phyloP scores from a whole-genome alignment of 1,284 basidiomycete genomes.

The Meira miltonrushii region DNA sequence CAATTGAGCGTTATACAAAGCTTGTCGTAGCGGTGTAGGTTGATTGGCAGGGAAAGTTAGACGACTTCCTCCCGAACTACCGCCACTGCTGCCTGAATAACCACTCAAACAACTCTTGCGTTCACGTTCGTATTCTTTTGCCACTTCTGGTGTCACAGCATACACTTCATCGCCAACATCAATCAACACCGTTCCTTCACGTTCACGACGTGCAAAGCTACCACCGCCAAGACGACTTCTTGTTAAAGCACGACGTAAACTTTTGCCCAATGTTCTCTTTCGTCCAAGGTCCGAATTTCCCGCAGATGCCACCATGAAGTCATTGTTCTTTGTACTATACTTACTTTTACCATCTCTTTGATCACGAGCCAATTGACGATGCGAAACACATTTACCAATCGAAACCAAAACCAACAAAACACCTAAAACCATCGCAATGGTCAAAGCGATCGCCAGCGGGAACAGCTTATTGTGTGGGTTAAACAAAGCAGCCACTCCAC shows the following conservation, averaged over 20 bases:
- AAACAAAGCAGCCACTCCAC: neutral
- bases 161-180: slow-evolving; percentile 41
- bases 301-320: neutral
- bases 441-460: slow-evolving; percentile 16
- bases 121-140: slow-evolving; percentile 25
- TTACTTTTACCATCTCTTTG: slow-evolving; percentile 20
- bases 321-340: neutral
- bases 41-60: neutral
- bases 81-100: neutral
- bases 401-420: slow-evolving; percentile 18
- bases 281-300: neutral
- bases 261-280: neutral
- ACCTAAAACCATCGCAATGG: neutral
- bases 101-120: slow-evolving; percentile 15
- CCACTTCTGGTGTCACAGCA: slow-evolving; percentile 28
- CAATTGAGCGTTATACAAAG: slow-evolving; percentile 5
- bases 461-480: slow-evolving; percentile 23
- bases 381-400: slow-evolving; percentile 18
- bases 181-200: slow-evolving; percentile 28
- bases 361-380: slow-evolving; percentile 22
- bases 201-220: slow-evolving; percentile 22
- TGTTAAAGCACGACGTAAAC: slow-evolving; percentile 23
- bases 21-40: neutral
- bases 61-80: slow-evolving; percentile 7
- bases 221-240: slow-evolving; percentile 20